Base-by-base conservation (phyloP, 495 filamentous ascomycete genomes). In the Bryoglossum gracile region DNA sequence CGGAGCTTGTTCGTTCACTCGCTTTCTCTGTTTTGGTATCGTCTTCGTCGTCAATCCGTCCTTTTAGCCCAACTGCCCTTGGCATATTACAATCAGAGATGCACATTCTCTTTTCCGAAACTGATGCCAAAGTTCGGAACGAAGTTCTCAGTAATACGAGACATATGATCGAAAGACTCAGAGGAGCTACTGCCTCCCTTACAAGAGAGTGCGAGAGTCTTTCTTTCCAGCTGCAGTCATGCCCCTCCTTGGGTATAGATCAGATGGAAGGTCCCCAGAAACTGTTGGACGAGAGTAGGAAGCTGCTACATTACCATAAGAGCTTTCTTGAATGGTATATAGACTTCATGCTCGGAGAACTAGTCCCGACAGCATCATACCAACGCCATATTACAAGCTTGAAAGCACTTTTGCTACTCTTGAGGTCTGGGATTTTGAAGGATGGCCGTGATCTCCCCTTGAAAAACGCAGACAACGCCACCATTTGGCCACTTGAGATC, bases 351-450 rank as follows among this genome's bases (percentile, higher is more conserved):
- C 67, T 73, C 32, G 61, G 64, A 10, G 87, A 95, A 56, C 66
- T 98, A 21, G 65, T 77, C 26, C 79, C 89, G 1, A 86, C 81
- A 0, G 75, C 84, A 13, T 86, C 87, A 14, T 97, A 96, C 55
- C 87, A 91, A 54, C 80, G 87, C 9, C 89, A 91, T 53, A 84
- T 88, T n/a, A 84, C 78, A 1, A 80, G 87, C 0, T 57, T 95
- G 28, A 88, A 81, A 44, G 75, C 82, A 0, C 60, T 92, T 30
- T 60, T 65, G 1, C 66, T 83, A 10, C 50, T 89, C 1, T 52
- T 89, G 2, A 75, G 75, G 23, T 78, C 82, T 3, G 80, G 74
- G 1, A 37, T 77, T 9, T 35, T 50, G 4, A 19, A 43, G 6
- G 25, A 32, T 11, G 22, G n/a, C 13, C 3, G 28, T 3, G n/a